Base-by-base conservation (phyloP, 2,329 filamentous ascomycete genomes). In the Ilyonectria destructans region DNA sequence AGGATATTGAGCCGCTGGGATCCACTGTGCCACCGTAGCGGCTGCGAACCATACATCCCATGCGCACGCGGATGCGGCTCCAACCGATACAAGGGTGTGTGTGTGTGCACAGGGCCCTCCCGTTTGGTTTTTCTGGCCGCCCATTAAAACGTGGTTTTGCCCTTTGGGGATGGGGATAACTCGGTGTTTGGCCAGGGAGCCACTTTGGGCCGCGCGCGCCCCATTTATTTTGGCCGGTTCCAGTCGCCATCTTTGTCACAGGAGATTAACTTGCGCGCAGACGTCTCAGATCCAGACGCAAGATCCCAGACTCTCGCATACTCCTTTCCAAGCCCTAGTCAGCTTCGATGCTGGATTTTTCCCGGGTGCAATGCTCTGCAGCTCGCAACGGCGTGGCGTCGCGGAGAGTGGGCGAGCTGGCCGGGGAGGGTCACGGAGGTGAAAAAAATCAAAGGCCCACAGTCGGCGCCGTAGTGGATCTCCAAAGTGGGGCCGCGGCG, bases 381-480 rank as follows among this genome's bases (percentile, higher is more conserved):
- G 60, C 60, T 48, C 40, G 23, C 33, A 13, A 26, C 33, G 26
- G 45, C 52, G 52, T 43, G 29, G 23, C 33, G 19, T 29, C 43
- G 43, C 52, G 57, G 61, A 59, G 48, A 29, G 46, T 43, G 31
- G n/a, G 48, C 45, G 31, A 26, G 58, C 52, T 33, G 43, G 17
- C 54, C 62, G 58, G 66, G 40, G 10, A 43, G 52, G 62, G 46
- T 58, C 54, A 58, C 64, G 64, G 67, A 68, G 56, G 13, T n/a
- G 17, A 52, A 61, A 69, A 60, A 57, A 52, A 23, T 29, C 54
- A 23, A 0, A 0, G 40, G 7, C 43, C 74, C 74, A 64, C 66
- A 45, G 37, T 62, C 74, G 74, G 74, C 66, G 17, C 56, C 74
- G 74, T 62, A 48, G 71, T 71, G 74, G 74, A n/a, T 5, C 58